A percentile compares a stretch with the other conserved stretches of the same genome.
Conservation (phyloP, 441 rosid genomes). For the Arabidopsis lyrata region DNA sequence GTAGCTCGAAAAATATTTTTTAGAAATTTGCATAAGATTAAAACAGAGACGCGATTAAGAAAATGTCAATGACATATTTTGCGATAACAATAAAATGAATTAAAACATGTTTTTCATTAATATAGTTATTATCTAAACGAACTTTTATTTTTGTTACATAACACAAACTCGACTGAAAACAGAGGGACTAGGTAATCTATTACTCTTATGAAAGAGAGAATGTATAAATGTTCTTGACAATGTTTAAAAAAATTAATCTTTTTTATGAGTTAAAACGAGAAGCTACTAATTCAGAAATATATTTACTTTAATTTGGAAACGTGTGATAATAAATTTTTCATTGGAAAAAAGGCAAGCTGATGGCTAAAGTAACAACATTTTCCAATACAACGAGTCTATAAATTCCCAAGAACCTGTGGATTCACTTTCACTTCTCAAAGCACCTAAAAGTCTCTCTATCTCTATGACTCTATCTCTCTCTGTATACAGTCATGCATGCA, state of each 20-base stretch:
- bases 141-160: no score
- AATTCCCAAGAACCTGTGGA: slow-evolving; percentile 19
- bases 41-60: not conserved
- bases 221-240: no score
- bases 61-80: not conserved
- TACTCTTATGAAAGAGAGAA: no score
- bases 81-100: not conserved
- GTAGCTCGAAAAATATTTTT: not conserved
- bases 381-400: slow-evolving; percentile 37
- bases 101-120: not conserved
- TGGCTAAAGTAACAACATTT: slow-evolving; percentile 38
- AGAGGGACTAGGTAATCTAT: no score
- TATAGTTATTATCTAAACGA: no score
- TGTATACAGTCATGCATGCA: slow-evolving; percentile 30
- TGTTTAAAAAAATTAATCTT: no score
- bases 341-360: slow-evolving; percentile 30
- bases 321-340: slow-evolving; percentile 16
- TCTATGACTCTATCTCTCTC: slow-evolving; percentile 21
- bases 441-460: slow-evolving; percentile 1
- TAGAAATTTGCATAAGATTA: not conserved
- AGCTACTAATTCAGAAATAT: not conserved
- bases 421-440: slow-evolving; percentile 27
- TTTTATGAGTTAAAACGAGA: not conserved
- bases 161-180: no score
- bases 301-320: slow-evolving; percentile 1